A percentile compares a stretch with the other conserved stretches of the same genome.
These are phyloP conservation scores for Lasiosphaeria hispida DNA, from an alignment of 495 filamentous ascomycete species.

Conservation along the genomic window DNA sequence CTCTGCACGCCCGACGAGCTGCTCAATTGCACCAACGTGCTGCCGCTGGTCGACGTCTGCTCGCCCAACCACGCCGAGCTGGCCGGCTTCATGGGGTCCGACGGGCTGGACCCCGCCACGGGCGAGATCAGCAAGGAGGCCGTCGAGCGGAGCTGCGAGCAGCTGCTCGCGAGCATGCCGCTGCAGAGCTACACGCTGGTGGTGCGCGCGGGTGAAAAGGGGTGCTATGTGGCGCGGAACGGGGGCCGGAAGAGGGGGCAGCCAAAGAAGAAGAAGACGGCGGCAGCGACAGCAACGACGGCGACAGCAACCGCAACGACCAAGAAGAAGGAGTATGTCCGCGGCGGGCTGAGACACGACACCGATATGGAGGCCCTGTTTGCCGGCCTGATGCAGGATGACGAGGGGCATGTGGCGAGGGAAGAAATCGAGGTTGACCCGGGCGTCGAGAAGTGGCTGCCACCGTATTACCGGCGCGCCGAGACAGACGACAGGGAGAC, in stretches of 20 bases:
- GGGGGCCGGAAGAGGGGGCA: conserved; percentile 43
- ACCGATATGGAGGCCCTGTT: conserved; percentile 55
- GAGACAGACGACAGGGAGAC: conserved; percentile 35
- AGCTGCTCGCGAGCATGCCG: conserved; percentile 51
- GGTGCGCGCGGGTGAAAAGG: conserved; percentile 49
- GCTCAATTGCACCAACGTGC: conserved; percentile 65
- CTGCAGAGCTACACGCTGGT: conserved; percentile 54
- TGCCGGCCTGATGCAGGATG: conserved; percentile 47
- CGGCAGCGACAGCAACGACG: too few species aligned
- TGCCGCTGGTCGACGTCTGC: conserved; percentile 76
- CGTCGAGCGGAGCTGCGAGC: conserved; percentile 54
- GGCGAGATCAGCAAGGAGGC: conserved; percentile 50
- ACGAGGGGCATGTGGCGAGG: conserved; percentile 51
- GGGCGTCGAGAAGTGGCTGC: conserved; percentile 56
- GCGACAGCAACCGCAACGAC: too few species aligned
- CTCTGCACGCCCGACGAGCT: conserved; percentile 76
- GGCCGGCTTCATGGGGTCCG: conserved; percentile 69
- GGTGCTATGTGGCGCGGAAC: conserved; percentile 52
- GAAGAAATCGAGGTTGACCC: conserved; percentile 58
- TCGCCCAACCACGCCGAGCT: conserved; percentile 88
- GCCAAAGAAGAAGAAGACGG: background rate
- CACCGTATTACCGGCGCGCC: conserved; percentile 51
- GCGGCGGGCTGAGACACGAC: conserved; percentile 47
- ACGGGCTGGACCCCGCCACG: conserved; percentile 44
- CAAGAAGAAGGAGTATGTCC: conserved; percentile 40